Base-by-base conservation (phyloP, 2,329 filamentous ascomycete genomes). In the Aspergillus phoenicis region DNA sequence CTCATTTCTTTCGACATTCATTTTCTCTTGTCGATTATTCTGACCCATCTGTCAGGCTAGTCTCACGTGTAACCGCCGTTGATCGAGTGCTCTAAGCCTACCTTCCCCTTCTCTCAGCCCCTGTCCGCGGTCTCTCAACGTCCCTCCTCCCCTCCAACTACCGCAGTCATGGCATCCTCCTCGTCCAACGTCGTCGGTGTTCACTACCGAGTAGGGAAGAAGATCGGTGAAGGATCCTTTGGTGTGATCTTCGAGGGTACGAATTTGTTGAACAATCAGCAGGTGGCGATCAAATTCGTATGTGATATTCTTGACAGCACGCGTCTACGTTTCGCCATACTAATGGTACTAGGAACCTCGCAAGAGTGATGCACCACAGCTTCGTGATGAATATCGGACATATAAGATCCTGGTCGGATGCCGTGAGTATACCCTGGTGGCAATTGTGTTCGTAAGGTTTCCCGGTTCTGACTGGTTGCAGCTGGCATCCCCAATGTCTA, bases 351-450 rank as follows among this genome's bases (percentile, higher is more conserved):
- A 96, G 92, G 95, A 99, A 89, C 95, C 95, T 62, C 87, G 95
- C 71, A 99, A 99, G 84, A 98, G 94, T 79, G 95, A 99, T 82
- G 95, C 95, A 76, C 95, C 95, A 60, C 95, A 99, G 79, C 82
- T 99, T 68, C 90, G 95, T 79, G 95, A 99, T 85, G 95, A 99
- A 79, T 99, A 99, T 80, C 88, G 95, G 74, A 99, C 95, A 62
- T 99, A 99, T 84, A 99, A 99, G 85, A 98, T 99, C 72, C 87
- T 99, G 69, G 95, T 98, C 68, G 95, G 95, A 77, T 99, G 95
- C 84, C 94, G 95, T 99, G 83, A 90, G 95, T 90, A 61, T 60
- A 33, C 22, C 26, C 57, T 61, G 58, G 54, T 61, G 28, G 26
- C 62, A 61, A 66, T 68, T 54, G 39, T 20, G 54, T 52, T 48